phyloP scores from a whole-genome alignment of 768 basidiomycete species.

The Kwoniella europaea region DNA sequence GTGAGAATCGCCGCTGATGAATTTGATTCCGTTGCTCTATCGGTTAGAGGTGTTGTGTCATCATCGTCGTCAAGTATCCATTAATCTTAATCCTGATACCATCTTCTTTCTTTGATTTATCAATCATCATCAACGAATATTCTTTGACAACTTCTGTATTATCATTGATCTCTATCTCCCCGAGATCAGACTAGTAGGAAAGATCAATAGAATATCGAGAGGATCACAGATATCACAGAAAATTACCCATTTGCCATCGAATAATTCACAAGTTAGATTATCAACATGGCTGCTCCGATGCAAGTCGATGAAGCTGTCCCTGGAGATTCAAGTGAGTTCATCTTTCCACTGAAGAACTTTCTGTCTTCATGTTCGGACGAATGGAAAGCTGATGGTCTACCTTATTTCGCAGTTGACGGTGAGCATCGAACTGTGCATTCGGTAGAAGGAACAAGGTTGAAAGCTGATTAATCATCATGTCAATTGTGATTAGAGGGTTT shows the following conservation, averaged over 20 bases:
- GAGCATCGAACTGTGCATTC: slow-evolving; percentile 18
- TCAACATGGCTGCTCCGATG: slow-evolving; percentile 52
- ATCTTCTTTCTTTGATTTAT: neutral
- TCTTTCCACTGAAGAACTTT: neutral
- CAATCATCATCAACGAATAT: neutral
- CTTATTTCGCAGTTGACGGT: slow-evolving; percentile 49
- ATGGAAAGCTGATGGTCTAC: slow-evolving; percentile 4
- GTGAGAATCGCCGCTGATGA: neutral
- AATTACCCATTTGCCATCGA: neutral
- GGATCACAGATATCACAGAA: neutral
- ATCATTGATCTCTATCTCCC: neutral
- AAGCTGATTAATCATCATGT: slow-evolving; percentile 21
- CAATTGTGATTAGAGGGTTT: slow-evolving; percentile 45
- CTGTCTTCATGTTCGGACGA: neutral
- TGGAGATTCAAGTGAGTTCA: slow-evolving; percentile 52
- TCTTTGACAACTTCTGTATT: neutral
- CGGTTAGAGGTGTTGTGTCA: neutral
- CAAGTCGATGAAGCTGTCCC: slow-evolving; percentile 53
- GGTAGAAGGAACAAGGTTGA: neutral
- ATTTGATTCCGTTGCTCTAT: neutral
- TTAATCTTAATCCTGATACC: neutral
- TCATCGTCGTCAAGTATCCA: neutral
- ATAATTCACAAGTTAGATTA: neutral
- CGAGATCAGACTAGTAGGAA: neutral
- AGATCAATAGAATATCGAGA: neutral